phyloP scores from a whole-genome alignment of 176 grass and related monocot genomes.

The Microstegium vimineum region DNA sequence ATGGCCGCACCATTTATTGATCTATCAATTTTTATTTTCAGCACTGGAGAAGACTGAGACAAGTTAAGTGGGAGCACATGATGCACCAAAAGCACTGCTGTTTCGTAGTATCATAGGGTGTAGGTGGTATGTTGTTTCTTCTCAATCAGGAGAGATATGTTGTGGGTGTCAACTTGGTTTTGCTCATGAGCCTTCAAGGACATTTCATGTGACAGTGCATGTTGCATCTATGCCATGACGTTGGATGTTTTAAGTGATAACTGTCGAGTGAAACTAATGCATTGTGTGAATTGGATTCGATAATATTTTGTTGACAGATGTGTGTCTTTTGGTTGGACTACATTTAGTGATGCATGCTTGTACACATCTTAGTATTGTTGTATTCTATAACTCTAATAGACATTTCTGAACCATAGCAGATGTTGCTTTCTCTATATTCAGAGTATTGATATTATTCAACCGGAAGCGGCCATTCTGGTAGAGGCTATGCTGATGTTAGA shows the following conservation, averaged over 20 bases:
- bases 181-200: neutral
- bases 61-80: neutral
- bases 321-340: neutral
- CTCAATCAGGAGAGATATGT: neutral
- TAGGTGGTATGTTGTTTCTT: conserved; percentile 5
- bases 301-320: neutral
- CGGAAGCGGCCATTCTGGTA: neutral
- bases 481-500: neutral
- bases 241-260: neutral
- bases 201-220: no score
- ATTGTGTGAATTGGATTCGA: neutral
- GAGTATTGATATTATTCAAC: neutral
- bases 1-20: neutral
- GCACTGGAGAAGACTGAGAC: conserved; percentile 70
- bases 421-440: neutral
- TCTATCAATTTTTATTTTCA: conserved; percentile 37
- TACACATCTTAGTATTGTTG: neutral
- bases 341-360: neutral
- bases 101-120: neutral
- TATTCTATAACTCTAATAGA: neutral
- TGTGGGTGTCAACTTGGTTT: conserved; percentile 2
- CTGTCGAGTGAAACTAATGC: neutral
- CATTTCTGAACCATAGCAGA: neutral
- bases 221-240: neutral
- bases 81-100: neutral